phyloP scores from a whole-genome alignment of 2,329 filamentous ascomycete genomes.

The Pseudopithomyces maydicus region DNA sequence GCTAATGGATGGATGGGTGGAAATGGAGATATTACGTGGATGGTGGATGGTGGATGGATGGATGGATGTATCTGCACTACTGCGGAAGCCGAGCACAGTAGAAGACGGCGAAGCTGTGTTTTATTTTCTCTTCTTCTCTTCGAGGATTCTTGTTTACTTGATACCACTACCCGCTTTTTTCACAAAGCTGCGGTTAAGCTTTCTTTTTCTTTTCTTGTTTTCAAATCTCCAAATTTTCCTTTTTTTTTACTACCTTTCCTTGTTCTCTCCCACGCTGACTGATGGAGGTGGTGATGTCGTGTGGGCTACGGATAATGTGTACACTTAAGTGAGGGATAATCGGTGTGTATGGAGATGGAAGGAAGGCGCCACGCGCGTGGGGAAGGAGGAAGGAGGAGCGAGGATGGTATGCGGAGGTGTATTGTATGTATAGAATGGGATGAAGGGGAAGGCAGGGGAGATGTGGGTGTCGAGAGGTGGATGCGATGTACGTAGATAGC shows the following conservation, averaged over 20 bases:
- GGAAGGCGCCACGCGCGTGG: background rate
- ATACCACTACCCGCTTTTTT: constrained; percentile 12
- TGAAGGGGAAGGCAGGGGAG: background rate
- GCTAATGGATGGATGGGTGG: too few species aligned
- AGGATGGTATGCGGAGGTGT: background rate
- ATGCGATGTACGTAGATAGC: too few species aligned
- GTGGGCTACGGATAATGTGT: constrained; percentile 14
- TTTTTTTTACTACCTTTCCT: background rate
- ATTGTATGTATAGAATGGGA: background rate
- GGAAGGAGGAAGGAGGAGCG: background rate
- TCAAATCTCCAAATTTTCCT: background rate
- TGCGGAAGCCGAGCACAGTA: too few species aligned
- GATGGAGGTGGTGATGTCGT: background rate
- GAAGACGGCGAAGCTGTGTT: too few species aligned
- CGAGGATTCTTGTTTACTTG: constrained; percentile 4
- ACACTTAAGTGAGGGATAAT: constrained; percentile 11
- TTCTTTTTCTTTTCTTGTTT: background rate
- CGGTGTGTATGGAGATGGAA: background rate
- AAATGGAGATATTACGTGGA: too few species aligned
- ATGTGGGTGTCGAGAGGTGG: background rate
- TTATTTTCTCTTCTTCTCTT: background rate
- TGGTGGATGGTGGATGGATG: too few species aligned
- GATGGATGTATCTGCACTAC: too few species aligned
- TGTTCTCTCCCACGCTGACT: too few species aligned
- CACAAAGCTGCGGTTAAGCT: background rate